These are phyloP conservation scores for Cardamine resedifolia DNA, from an alignment of 345 rosid genomes.

Conservation along the genomic window DNA sequence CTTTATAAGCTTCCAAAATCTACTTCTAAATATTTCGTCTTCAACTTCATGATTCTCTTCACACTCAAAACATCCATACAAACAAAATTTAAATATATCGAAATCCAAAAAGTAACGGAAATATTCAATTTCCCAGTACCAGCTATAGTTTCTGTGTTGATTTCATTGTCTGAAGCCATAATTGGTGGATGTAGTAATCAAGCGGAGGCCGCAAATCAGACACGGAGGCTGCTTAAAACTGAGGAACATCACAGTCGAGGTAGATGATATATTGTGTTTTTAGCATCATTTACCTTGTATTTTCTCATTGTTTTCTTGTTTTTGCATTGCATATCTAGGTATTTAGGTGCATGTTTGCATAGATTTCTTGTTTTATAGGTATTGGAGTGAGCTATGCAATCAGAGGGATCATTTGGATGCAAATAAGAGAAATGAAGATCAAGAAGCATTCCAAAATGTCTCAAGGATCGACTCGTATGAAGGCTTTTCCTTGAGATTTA, in stretches of 20 bases:
- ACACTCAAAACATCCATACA: not conserved
- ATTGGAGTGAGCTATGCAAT: no score
- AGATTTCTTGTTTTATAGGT: no score
- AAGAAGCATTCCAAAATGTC: no score
- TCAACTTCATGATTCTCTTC: slow-evolving; percentile 35
- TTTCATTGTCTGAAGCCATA: slow-evolving; percentile 6
- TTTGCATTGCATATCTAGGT: no score
- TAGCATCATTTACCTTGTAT: no score
- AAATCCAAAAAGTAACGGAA: not conserved
- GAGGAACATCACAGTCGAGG: slow-evolving; percentile 47
- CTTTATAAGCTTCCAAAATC: slow-evolving; percentile 72
- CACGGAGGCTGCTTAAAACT: slow-evolving; percentile 45
- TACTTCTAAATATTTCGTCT: slow-evolving; percentile 49
- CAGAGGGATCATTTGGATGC: no score
- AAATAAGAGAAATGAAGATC: no score
- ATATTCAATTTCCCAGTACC: not conserved
- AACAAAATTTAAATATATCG: not conserved
- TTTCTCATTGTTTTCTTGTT: no score
- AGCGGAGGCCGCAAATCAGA: slow-evolving; percentile 47
- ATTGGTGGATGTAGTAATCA: slow-evolving; percentile 30
- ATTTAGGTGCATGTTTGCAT: no score
- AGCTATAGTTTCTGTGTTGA: slow-evolving; percentile 4
- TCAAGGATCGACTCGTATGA: no score
- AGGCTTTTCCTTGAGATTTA: no score
- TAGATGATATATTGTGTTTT: no score